These are phyloP conservation scores for Colletotrichum sidae DNA, from an alignment of 2,329 filamentous ascomycete species.

Conservation along the genomic window DNA sequence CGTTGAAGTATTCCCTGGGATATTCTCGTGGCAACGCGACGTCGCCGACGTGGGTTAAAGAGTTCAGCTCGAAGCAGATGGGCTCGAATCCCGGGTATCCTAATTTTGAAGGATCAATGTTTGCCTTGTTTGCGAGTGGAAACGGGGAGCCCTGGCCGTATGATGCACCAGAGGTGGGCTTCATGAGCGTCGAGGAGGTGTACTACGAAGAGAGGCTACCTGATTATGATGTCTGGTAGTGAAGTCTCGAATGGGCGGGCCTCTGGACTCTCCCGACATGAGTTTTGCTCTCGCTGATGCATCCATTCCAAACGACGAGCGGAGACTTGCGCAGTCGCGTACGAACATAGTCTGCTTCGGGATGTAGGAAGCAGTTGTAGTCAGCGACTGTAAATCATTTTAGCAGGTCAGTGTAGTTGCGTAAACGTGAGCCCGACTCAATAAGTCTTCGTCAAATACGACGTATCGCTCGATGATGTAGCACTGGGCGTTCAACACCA, in stretches of 20 bases:
- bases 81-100: conserved; percentile 31
- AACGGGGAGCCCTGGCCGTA: conserved; percentile 40
- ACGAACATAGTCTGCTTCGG: too few relatives aligned
- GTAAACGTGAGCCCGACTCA: too few relatives aligned
- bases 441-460: too few relatives aligned
- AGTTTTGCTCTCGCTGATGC: too few relatives aligned
- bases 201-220: conserved; percentile 39
- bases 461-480: too few relatives aligned
- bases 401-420: too few relatives aligned
- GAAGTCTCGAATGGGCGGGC: neutral
- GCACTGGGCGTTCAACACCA: too few relatives aligned
- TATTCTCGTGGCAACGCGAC: conserved; percentile 36
- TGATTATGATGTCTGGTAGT: conserved; percentile 27
- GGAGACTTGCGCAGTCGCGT: too few relatives aligned
- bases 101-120: conserved; percentile 41
- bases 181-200: conserved; percentile 38
- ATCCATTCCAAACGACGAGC: too few relatives aligned
- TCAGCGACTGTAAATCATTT: too few relatives aligned
- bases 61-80: conserved; percentile 34
- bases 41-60: conserved; percentile 36
- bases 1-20: conserved; percentile 40
- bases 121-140: conserved; percentile 41
- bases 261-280: too few relatives aligned
- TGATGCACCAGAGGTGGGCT: conserved; percentile 40
- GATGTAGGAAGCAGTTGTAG: too few relatives aligned